A percentile compares a stretch with the other conserved stretches of the same genome.
phyloP scores from a whole-genome alignment of 164 flowering plant genomes.

The Annona squamosa region DNA sequence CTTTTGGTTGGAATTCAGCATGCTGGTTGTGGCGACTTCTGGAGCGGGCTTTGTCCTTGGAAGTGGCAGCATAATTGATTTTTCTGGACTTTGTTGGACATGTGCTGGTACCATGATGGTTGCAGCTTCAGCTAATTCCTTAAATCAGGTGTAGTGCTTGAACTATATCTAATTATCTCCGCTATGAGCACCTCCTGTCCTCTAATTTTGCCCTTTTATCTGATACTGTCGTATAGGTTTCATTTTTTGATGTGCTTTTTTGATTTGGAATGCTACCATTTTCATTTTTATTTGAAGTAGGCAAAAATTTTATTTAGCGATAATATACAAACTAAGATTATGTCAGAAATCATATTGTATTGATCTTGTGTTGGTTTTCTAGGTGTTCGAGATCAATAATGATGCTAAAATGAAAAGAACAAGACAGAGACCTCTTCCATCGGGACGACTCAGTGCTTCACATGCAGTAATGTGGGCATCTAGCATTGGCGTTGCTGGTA shows the following conservation, averaged over 20 bases:
- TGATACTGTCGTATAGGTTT: background rate
- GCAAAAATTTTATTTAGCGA: background rate
- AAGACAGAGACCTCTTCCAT: slow-evolving; percentile 78
- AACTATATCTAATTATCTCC: background rate
- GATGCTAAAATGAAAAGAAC: slow-evolving; percentile 98
- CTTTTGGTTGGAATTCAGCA: slow-evolving; percentile 28
- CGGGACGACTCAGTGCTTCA: slow-evolving; percentile 61
- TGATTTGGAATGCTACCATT: background rate
- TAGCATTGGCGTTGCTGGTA: slow-evolving; percentile 68
- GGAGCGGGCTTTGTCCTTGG: slow-evolving; percentile 89
- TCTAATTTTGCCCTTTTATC: background rate
- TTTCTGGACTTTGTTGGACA: slow-evolving; percentile 73
- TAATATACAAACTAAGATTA: background rate
- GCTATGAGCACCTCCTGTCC: background rate
- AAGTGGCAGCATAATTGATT: slow-evolving; percentile 63
- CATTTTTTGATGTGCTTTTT: background rate
- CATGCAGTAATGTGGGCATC: slow-evolving; percentile 88
- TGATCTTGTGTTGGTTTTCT: background rate
- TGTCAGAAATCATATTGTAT: no score
- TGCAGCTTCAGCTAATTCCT: slow-evolving; percentile 86
- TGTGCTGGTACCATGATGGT: slow-evolving; percentile 99
- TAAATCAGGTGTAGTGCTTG: slow-evolving; percentile 63
- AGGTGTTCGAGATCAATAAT: slow-evolving; percentile 82
- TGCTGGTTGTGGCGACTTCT: slow-evolving; percentile 96
- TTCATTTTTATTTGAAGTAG: background rate